Evolutionary conservation across 2,329 filamentous ascomycete genomes (phyloP).

Genomic region (Aspergillus sp.): DNA sequence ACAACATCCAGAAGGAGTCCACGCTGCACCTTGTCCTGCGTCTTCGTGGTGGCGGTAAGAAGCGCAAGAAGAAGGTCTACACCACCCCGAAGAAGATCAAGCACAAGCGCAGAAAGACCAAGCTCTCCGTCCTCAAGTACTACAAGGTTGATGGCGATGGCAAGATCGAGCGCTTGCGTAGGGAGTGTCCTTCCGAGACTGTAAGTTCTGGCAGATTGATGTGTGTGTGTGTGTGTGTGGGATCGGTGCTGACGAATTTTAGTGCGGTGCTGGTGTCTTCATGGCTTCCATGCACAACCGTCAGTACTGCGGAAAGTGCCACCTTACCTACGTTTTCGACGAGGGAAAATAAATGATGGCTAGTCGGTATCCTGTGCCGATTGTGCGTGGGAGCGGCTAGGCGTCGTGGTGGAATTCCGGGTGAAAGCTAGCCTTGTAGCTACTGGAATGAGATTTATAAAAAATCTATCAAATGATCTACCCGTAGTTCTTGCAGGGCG

Average conservation of each 20-base stretch:
- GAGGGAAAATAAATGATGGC: slow-evolving; percentile 46
- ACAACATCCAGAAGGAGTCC: slow-evolving; percentile 99
- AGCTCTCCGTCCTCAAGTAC: slow-evolving; percentile 99
- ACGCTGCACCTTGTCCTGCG: slow-evolving; percentile 97
- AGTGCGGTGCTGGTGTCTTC: slow-evolving; percentile 99
- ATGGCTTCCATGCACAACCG: slow-evolving; percentile 99
- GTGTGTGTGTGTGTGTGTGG: not conserved
- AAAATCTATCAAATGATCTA: too few species aligned
- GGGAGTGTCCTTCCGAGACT: slow-evolving; percentile 89
- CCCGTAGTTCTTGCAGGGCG: not conserved
- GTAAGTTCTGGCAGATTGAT: slow-evolving; percentile 47
- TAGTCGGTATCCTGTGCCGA: slow-evolving; percentile 8
- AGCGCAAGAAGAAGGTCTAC: slow-evolving; percentile 99
- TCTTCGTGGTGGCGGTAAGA: slow-evolving; percentile 97
- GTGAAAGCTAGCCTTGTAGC: too few species aligned
- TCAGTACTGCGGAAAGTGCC: slow-evolving; percentile 81
- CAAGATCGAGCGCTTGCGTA: slow-evolving; percentile 98
- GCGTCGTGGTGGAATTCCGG: slow-evolving; percentile 7
- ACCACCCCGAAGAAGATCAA: slow-evolving; percentile 99
- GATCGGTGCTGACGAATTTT: slow-evolving; percentile 20
- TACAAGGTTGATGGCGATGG: slow-evolving; percentile 99
- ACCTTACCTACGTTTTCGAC: slow-evolving; percentile 63
- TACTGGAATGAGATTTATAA: too few species aligned
- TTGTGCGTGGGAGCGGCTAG: slow-evolving; percentile 6
- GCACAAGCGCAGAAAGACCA: slow-evolving; percentile 99